Percentiles rank a stretch among this genome's conserved stretches.
Evolutionary conservation across 306 rosid genomes (phyloP).

Genomic region (Quercus variabilis): DNA sequence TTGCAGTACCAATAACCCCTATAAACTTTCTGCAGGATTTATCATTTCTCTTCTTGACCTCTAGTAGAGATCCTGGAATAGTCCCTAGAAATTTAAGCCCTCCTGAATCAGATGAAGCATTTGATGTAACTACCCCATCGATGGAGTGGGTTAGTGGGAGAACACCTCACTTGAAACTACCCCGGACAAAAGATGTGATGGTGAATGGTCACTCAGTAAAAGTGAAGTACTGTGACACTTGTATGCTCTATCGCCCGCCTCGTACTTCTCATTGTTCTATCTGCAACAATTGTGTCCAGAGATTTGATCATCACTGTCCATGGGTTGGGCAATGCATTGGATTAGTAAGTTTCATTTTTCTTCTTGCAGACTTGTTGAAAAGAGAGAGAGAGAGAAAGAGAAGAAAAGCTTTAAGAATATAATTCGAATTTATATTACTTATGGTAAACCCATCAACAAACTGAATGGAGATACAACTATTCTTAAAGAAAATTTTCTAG

Average conservation of each 20-base stretch:
- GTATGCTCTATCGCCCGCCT: slow-evolving; percentile 93
- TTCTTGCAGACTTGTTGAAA: background rate
- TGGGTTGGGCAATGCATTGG: slow-evolving; percentile 99
- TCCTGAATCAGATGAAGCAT: slow-evolving; percentile 70
- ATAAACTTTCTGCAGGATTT: slow-evolving; percentile 68
- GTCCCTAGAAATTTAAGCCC: slow-evolving; percentile 78
- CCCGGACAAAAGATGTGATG: slow-evolving; percentile 74
- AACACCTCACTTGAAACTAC: slow-evolving; percentile 82
- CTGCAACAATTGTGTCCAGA: slow-evolving; percentile 96
- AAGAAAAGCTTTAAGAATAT: background rate
- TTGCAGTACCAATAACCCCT: slow-evolving; percentile 20
- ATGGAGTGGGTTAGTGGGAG: slow-evolving; percentile 92
- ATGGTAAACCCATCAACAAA: background rate
- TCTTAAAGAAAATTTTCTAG: background rate
- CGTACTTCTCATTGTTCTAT: slow-evolving; percentile 97
- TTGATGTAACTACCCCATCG: slow-evolving; percentile 68
- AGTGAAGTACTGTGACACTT: slow-evolving; percentile 95
- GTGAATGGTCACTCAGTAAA: slow-evolving; percentile 75
- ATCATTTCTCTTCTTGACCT: slow-evolving; percentile 70
- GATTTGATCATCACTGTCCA: slow-evolving; percentile 98
- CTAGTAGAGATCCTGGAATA: slow-evolving; percentile 94
- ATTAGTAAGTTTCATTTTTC: slow-evolving; percentile 52
- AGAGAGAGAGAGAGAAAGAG: background rate
- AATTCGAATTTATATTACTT: background rate
- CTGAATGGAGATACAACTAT: background rate